Base-by-base conservation (phyloP, 2,329 filamentous ascomycete species). In the Dactylellina sp. region DNA sequence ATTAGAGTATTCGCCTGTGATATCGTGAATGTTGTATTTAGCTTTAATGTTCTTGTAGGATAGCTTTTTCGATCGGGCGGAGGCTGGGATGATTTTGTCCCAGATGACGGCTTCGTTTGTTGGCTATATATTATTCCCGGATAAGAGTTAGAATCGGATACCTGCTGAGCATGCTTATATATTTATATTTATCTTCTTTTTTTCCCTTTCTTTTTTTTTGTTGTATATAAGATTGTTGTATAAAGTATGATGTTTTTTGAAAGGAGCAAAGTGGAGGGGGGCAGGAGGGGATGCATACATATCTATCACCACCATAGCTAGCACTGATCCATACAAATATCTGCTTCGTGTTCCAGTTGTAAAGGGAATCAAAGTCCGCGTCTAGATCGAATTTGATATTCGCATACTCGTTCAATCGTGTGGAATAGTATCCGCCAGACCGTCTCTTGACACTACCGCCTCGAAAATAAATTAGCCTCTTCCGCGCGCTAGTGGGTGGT, bases 331-430 rank as follows among this genome's bases (percentile, higher is more conserved):
- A 99, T 81, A 97, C 89, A 83, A 98, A 99, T 79, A 99, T 84
- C 83, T 98, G 92, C 82, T 99, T 99, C 18, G 96, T 99, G 85
- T 99, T 99, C 95, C 94, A 99, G 80, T 91, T 96, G 86, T 98
- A 98, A 78, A 99, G 91, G 46, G 90, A 90, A 74, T 89, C 90
- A 74, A 99, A 87, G 83, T 99, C 86, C 60, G 93, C 91, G 79
- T 97, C 91, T 71, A 99, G 86, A 79, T 93, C 91, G 85, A 99
- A 99, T 81, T 89, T 90, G 80, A 99, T 90, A 80, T 95, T 89
- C 78, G 94, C 95, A 82, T 97, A 98, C 83, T 99, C 95, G 83
- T 98, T 93, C 82, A 91, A 92, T 82, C 95, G 96, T 57, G 87
- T 85, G 77, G 89, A 91, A 85, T 98, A 97, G 86, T 98, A 98